Conservation (phyloP, 2,329 filamentous ascomycete genomes). For the Corniculantispora saksenae region DNA sequence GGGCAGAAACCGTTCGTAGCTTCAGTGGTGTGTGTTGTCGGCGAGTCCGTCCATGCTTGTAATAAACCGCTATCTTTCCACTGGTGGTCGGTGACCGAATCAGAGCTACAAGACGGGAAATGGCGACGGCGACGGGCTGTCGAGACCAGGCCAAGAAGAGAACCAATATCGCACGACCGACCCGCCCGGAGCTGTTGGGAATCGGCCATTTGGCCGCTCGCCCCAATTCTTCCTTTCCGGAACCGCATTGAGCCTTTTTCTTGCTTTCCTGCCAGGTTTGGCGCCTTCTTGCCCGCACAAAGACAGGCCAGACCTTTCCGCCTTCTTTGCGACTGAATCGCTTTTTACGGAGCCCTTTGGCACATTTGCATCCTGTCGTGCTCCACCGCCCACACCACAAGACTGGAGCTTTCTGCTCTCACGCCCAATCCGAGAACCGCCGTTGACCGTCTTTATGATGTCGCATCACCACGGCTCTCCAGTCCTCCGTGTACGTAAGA, state of each 20-base stretch:
- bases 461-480: background rate
- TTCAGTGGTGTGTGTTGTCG: constrained; percentile 3
- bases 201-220: constrained; percentile 18
- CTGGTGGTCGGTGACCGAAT: constrained; percentile 15
- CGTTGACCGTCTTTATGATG: constrained; percentile 20
- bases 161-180: constrained; percentile 11
- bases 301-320: background rate
- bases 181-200: constrained; percentile 14
- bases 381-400: constrained; percentile 8
- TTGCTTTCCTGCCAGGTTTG: background rate
- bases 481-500: constrained; percentile 16
- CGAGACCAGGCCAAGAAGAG: background rate
- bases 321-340: constrained; percentile 12
- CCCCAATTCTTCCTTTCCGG: constrained; percentile 9
- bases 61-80: background rate
- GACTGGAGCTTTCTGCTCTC: background rate
- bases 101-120: background rate
- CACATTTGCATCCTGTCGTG: background rate
- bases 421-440: constrained; percentile 19
- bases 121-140: background rate
- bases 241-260: constrained; percentile 9
- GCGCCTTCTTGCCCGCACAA: background rate
- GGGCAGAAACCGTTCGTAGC: constrained; percentile 1
- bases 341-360: constrained; percentile 12
- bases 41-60: constrained; percentile 7